These are phyloP conservation scores for Neostapfia colusana DNA, from an alignment of 176 grass and related monocot genomes.

Conservation along the genomic window DNA sequence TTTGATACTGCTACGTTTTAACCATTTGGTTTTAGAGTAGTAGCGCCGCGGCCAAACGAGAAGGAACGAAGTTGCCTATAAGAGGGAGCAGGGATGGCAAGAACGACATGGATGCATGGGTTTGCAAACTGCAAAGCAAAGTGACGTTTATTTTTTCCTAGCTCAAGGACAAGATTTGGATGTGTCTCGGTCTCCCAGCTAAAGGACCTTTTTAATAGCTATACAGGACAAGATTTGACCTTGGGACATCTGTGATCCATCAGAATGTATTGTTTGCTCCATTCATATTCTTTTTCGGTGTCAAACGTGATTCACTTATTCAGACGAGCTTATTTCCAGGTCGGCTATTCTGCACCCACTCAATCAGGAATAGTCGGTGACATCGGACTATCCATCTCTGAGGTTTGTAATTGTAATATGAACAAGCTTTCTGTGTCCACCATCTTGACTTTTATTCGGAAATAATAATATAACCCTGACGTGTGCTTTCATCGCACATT, in stretches of 20 bases:
- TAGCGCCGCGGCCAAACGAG: too few species aligned
- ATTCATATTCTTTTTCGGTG: not conserved
- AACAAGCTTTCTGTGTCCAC: not conserved
- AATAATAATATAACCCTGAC: not conserved
- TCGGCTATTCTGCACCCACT: constrained; percentile 73
- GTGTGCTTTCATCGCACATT: not conserved
- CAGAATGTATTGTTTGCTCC: not conserved
- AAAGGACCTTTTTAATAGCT: not conserved
- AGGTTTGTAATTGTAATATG: constrained; percentile 39
- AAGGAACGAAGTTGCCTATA: not conserved
- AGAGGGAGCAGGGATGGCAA: not conserved
- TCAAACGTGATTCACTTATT: constrained; percentile 1
- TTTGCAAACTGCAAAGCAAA: not conserved
- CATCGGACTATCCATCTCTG: constrained; percentile 51
- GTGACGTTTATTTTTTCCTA: not conserved
- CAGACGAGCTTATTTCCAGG: constrained; percentile 31
- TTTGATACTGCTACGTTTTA: not conserved
- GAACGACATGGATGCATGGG: not conserved
- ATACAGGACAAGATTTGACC: constrained; percentile 31
- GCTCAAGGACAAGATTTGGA: not conserved
- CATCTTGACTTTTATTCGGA: not conserved
- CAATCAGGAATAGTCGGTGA: constrained; percentile 65
- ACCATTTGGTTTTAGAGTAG: not conserved
- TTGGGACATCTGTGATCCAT: not conserved
- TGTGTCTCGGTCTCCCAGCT: not conserved